Percentiles rank a stretch among this genome's conserved stretches.
Conservation (phyloP, 2,329 filamentous ascomycete genomes). For the Monosporascus sp. region DNA sequence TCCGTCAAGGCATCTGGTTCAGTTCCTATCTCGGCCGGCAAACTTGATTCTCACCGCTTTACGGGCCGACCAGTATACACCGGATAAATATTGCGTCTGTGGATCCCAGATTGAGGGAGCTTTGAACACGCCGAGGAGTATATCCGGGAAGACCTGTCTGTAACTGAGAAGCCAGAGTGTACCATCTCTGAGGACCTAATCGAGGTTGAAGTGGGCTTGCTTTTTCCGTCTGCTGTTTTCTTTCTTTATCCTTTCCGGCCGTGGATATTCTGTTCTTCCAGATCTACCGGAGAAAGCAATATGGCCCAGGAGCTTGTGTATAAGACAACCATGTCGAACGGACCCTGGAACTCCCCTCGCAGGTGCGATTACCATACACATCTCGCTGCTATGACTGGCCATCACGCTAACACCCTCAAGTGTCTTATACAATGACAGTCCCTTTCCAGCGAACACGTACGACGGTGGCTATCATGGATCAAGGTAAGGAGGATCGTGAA, state of each 20-base stretch:
- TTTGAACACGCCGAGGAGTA: conserved; percentile 1
- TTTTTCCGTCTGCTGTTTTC: conserved; percentile 12
- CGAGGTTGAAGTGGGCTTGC: conserved; percentile 12
- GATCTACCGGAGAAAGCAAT: conserved; percentile 8
- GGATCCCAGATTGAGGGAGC: conserved; percentile 14
- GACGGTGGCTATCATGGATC: conserved; percentile 24
- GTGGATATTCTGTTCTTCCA: conserved; percentile 9
- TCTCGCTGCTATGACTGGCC: conserved; percentile 12
- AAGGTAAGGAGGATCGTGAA: conserved; percentile 25
- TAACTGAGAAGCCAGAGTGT: conserved; percentile 7
- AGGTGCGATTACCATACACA: conserved; percentile 40
- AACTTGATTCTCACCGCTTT: conserved; percentile 14
- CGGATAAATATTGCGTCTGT: conserved; percentile 14
- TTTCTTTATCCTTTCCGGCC: conserved; percentile 11
- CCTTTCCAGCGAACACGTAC: conserved; percentile 18
- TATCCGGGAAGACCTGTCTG: background rate
- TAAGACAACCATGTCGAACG: conserved; percentile 39
- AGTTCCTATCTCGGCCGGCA: conserved; percentile 13
- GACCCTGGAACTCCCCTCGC: conserved; percentile 45
- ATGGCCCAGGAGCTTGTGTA: conserved; percentile 39
- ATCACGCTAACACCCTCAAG: conserved; percentile 25
- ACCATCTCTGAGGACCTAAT: conserved; percentile 9
- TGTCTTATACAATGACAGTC: conserved; percentile 24
- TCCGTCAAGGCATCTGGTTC: conserved; percentile 13
- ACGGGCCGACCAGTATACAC: conserved; percentile 13